Evolutionary conservation across 2,329 filamentous ascomycete genomes (phyloP).

Genomic region (Colletotrichum sp.): DNA sequence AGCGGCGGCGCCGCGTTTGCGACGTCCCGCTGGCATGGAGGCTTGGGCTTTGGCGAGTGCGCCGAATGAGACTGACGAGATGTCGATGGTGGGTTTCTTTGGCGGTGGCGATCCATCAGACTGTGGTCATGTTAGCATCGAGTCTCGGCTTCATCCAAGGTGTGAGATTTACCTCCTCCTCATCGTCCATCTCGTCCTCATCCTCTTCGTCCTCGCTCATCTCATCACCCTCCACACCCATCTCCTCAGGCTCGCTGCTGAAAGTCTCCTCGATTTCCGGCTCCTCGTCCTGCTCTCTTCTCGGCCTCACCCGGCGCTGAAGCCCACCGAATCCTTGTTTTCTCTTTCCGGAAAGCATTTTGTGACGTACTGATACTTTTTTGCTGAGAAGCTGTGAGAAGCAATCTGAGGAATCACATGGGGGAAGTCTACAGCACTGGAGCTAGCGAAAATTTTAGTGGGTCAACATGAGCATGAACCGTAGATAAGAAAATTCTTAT

Average conservation of each 20-base stretch:
- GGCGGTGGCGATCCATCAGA: conserved; percentile 18
- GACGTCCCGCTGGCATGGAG: conserved; percentile 53
- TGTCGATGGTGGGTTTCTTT: conserved; percentile 42
- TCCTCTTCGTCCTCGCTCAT: conserved; percentile 18
- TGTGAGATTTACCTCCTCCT: conserved; percentile 28
- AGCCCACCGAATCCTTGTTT: conserved; percentile 24
- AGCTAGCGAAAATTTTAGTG: conserved; percentile 22
- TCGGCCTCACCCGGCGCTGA: conserved; percentile 44
- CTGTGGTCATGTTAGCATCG: conserved; percentile 31
- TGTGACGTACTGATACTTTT: neutral
- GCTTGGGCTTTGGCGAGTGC: conserved; percentile 88
- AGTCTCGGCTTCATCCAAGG: neutral
- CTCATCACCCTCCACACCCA: neutral
- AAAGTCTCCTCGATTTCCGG: conserved; percentile 20
- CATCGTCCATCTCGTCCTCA: conserved; percentile 37
- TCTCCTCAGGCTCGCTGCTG: conserved; percentile 14
- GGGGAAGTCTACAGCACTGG: neutral
- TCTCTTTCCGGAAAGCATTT: conserved; percentile 23
- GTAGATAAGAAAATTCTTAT: neutral
- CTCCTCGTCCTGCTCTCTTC: conserved; percentile 35
- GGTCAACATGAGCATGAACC: neutral
- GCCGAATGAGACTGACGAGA: conserved; percentile 79
- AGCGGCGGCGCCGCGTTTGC: conserved; percentile 30
- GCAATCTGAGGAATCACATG: neutral
- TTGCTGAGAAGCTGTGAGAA: neutral